A percentile compares a stretch with the other conserved stretches of the same genome.
phyloP scores from a whole-genome alignment of 73 alveolate genomes.

The Tetrahymena borealis region DNA sequence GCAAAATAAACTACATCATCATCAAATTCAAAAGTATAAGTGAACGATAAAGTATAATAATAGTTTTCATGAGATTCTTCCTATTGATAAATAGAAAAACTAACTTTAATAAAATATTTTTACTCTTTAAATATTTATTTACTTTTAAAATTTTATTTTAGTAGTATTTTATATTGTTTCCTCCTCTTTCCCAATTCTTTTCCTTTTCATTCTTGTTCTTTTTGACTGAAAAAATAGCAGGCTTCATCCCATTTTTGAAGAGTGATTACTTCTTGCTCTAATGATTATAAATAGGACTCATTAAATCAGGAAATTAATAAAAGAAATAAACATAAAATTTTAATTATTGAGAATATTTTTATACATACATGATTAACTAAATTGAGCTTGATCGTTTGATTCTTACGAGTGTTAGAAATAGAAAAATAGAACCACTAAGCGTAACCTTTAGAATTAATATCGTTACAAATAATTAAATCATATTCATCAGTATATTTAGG shows the following conservation, averaged over 20 bases:
- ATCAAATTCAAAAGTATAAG: constrained; percentile 31
- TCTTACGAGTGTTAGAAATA: constrained; percentile 10
- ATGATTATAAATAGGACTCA: not conserved
- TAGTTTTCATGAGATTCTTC: not conserved
- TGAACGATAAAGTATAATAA: constrained; percentile 48
- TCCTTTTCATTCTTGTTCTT: constrained; percentile 40
- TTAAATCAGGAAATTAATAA: not conserved
- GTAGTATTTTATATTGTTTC: constrained; percentile 42
- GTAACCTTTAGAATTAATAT: constrained; percentile 49
- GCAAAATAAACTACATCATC: constrained; percentile 60
- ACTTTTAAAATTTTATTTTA: constrained; percentile 46
- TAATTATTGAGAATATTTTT: not conserved
- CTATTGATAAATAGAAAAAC: not conserved
- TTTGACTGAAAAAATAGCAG: not conserved
- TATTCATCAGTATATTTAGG: constrained; percentile 28
- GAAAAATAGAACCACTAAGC: constrained; percentile 50
- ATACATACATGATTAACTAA: not conserved
- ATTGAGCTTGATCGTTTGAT: not conserved
- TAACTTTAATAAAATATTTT: too few relatives aligned
- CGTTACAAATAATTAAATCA: constrained; percentile 38
- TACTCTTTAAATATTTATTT: too few relatives aligned
- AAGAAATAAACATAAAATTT: not conserved
- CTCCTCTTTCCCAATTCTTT: constrained; percentile 54
- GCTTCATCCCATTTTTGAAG: not conserved
- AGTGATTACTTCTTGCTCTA: not conserved